A percentile compares a stretch with the other conserved stretches of the same genome.
These are phyloP conservation scores for Peronosclerospora sorghi DNA, from an alignment of 352 stramenopile species.

Conservation along the genomic window DNA sequence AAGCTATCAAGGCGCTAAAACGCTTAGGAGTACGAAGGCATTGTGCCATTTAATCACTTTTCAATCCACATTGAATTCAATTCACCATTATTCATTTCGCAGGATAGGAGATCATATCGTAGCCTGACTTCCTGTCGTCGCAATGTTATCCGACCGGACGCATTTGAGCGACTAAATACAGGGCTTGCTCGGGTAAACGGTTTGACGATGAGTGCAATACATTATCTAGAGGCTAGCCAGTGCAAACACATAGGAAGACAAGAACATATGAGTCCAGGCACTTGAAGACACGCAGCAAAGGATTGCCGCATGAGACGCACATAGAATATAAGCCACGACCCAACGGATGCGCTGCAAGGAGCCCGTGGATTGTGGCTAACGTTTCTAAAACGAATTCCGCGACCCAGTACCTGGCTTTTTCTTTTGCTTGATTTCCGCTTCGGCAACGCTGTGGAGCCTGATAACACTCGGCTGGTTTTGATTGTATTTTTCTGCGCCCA, in stretches of 20 bases:
- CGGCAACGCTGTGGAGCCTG: slow-evolving; percentile 84
- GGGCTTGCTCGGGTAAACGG: slow-evolving; percentile 10
- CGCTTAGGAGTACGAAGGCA: slow-evolving; percentile 37
- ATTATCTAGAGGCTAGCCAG: slow-evolving; percentile 27
- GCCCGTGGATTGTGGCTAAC: slow-evolving; percentile 21
- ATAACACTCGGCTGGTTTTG: slow-evolving; percentile 85
- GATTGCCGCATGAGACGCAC: slow-evolving; percentile 20
- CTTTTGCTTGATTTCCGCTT: slow-evolving; percentile 94
- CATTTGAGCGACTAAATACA: slow-evolving; percentile 2
- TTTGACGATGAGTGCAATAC: slow-evolving; percentile 10
- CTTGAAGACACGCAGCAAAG: slow-evolving; percentile 13
- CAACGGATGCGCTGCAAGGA: slow-evolving; percentile 21
- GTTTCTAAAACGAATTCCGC: slow-evolving; percentile 34
- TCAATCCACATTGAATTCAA: no score
- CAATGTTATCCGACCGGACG: no score
- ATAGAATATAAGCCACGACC: slow-evolving; percentile 20
- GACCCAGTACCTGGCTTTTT: slow-evolving; percentile 78
- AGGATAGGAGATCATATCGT: no score
- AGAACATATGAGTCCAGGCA: slow-evolving; percentile 20
- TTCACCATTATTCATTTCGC: no score
- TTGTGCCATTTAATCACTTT: no score
- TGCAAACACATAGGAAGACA: slow-evolving; percentile 10
- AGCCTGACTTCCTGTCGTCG: no score
- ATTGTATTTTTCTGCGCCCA: slow-evolving; percentile 87
- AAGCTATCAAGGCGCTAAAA: slow-evolving; percentile 40